Base-by-base conservation (phyloP, 257 asterid genomes). In the Voacanga thouarsii region DNA sequence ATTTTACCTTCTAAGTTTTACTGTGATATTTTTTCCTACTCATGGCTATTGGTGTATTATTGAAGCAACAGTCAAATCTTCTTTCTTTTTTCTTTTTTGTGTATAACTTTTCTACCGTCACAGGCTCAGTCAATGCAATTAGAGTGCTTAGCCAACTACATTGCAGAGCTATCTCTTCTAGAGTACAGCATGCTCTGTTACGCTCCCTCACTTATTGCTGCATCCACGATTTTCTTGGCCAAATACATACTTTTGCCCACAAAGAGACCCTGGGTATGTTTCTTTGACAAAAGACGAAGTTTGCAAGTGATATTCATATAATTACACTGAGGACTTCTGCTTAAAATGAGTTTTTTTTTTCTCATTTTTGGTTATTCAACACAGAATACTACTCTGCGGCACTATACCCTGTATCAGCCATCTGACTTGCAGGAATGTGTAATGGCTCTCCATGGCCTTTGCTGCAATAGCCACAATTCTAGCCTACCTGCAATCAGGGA, bases 401-500 rank as follows among this genome's bases (percentile, higher is more conserved):
- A 83, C 53, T 88, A 85, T 77, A 86, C 92, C 4, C 82, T 50
- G 44, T 86, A 88, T 45, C 72, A 85, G 80, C 87, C 92, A 10
- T 83, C 86, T 74, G 84, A 86, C 74, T 63, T 88, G 70, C 85
- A 28, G 23, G 90, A 85, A 21, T 88, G 92, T 79, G 87, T 82
- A 23, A 59, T 70, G 84, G 90, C 86, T 71, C 80, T 88, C 37
- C 88, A 88, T 65, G 61, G 68, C 73, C 85, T 85, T n/a, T 82
- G 82, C 75, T 65, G 75, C 78, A 70, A 76, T 21, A 80, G 83
- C 77, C 68, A 45, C 53, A 83, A 74, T 73, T 93, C 97, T 50
- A 89, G 82, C 78, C 86, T 93, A 76, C 96, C 97, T 37, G 98
- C 99, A 43, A 77, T 93, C 50, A 85, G 98, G 81, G 97, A 95